These are phyloP conservation scores for Penicillium sp. DNA, from an alignment of 2,329 filamentous ascomycete species.

Conservation along the genomic window DNA sequence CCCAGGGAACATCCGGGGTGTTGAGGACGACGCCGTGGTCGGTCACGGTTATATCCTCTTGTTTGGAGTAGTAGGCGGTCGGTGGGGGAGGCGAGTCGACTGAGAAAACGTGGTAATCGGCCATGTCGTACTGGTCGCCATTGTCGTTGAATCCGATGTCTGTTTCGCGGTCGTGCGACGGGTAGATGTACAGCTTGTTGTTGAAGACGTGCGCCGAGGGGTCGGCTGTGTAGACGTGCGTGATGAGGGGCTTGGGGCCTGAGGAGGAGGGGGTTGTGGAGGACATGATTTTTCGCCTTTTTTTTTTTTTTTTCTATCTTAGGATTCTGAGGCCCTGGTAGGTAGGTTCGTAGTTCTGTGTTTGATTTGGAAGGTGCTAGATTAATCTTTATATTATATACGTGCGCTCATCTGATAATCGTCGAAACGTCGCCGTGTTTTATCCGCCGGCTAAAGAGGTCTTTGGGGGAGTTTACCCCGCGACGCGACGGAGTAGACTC, in stretches of 20 bases:
- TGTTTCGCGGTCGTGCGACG: slow-evolving; percentile 78
- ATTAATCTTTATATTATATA: neutral
- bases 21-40: slow-evolving; percentile 75
- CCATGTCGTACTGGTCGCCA: slow-evolving; percentile 85
- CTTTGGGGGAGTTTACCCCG: neutral
- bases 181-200: slow-evolving; percentile 76
- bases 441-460: slow-evolving; percentile 14
- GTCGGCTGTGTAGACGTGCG: slow-evolving; percentile 78
- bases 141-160: slow-evolving; percentile 79
- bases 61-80: neutral
- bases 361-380: neutral
- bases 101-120: slow-evolving; percentile 80
- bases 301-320: neutral
- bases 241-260: slow-evolving; percentile 63
- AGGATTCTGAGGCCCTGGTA: neutral
- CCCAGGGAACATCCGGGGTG: slow-evolving; percentile 73
- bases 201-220: slow-evolving; percentile 82
- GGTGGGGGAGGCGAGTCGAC: slow-evolving; percentile 33
- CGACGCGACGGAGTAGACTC: neutral
- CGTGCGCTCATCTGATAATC: neutral
- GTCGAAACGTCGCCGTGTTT: neutral
- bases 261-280: slow-evolving; percentile 19
- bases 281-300: neutral
- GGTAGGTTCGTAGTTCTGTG: neutral
- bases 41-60: slow-evolving; percentile 62